Evolutionary conservation across 441 rosid genomes (phyloP).

Genomic region (Gossypium gossypioides): DNA sequence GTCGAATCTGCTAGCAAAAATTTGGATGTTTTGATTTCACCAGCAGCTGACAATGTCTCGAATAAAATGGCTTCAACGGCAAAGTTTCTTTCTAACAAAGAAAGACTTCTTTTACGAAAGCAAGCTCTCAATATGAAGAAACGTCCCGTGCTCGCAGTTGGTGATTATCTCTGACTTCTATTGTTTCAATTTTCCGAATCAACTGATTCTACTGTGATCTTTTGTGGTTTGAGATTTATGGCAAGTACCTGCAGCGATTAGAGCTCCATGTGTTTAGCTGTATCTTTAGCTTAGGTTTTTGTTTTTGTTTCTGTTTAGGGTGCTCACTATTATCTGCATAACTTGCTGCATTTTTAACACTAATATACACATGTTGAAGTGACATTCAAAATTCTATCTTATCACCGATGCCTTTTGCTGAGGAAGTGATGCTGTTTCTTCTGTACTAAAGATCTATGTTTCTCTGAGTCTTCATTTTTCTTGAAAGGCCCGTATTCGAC

Average conservation of each 20-base stretch:
- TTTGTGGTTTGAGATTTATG: background rate
- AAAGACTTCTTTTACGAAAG: slow-evolving; percentile 62
- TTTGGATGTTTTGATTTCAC: slow-evolving; percentile 19
- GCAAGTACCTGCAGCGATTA: background rate
- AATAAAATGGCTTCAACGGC: slow-evolving; percentile 26
- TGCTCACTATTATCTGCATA: background rate
- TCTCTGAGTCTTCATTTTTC: background rate
- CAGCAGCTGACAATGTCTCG: slow-evolving; percentile 14
- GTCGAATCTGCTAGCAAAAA: slow-evolving; percentile 18
- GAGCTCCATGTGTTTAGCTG: background rate
- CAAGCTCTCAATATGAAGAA: slow-evolving; percentile 63
- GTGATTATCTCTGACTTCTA: slow-evolving; percentile 23
- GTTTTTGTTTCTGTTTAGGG: background rate
- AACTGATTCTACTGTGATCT: background rate
- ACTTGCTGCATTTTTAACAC: background rate
- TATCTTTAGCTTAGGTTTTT: background rate
- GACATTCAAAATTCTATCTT: background rate
- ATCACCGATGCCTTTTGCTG: background rate
- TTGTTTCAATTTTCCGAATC: background rate
- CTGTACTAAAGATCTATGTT: background rate
- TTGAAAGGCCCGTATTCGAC: background rate
- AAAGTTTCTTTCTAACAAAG: slow-evolving; percentile 57
- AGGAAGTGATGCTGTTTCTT: background rate
- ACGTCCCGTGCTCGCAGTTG: slow-evolving; percentile 61
- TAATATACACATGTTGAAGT: background rate